Evolutionary conservation across 2,329 filamentous ascomycete genomes (phyloP).

Genomic region (Pseudocercospora ulei): DNA sequence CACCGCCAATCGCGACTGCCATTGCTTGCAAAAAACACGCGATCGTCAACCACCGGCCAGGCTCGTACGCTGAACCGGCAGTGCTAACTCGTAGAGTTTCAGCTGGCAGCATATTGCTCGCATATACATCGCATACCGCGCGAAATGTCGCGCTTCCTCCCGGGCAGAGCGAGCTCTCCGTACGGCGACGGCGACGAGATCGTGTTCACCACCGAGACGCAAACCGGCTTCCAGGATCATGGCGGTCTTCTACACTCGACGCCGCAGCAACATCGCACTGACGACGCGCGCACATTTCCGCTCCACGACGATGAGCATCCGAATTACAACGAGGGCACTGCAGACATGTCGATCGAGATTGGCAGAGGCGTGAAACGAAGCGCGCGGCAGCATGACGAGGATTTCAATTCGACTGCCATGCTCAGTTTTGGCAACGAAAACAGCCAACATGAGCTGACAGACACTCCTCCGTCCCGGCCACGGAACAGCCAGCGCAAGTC

Average conservation of each 20-base stretch:
- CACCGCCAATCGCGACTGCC: slow-evolving; percentile 1
- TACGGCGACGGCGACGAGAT: slow-evolving; percentile 13
- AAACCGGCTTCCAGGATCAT: slow-evolving; percentile 19
- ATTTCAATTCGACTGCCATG: slow-evolving; percentile 45
- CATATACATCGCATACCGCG: slow-evolving; percentile 1
- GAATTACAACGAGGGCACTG: slow-evolving; percentile 31
- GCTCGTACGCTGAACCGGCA: neutral
- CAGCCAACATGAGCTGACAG: slow-evolving; percentile 41
- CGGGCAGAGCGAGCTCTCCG: slow-evolving; percentile 15
- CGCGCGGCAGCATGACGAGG: slow-evolving; percentile 35
- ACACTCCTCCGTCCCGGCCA: slow-evolving; percentile 36
- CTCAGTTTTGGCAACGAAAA: slow-evolving; percentile 44
- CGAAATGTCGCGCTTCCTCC: slow-evolving; percentile 14
- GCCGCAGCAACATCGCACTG: slow-evolving; percentile 16
- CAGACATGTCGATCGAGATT: slow-evolving; percentile 48
- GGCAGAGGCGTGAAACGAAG: slow-evolving; percentile 43
- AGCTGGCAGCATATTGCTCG: slow-evolving; percentile 4
- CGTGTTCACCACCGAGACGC: slow-evolving; percentile 20
- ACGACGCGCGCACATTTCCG: slow-evolving; percentile 11
- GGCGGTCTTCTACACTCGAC: slow-evolving; percentile 21
- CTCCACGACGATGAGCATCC: slow-evolving; percentile 24
- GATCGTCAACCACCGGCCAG: neutral
- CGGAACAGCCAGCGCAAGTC: slow-evolving; percentile 29
- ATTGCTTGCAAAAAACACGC: neutral
- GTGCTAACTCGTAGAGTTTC: neutral